A percentile compares a stretch with the other conserved stretches of the same genome.
Conservation (phyloP, 1,139 yeast genomes). For the Blastobotrys illinoisensis region DNA sequence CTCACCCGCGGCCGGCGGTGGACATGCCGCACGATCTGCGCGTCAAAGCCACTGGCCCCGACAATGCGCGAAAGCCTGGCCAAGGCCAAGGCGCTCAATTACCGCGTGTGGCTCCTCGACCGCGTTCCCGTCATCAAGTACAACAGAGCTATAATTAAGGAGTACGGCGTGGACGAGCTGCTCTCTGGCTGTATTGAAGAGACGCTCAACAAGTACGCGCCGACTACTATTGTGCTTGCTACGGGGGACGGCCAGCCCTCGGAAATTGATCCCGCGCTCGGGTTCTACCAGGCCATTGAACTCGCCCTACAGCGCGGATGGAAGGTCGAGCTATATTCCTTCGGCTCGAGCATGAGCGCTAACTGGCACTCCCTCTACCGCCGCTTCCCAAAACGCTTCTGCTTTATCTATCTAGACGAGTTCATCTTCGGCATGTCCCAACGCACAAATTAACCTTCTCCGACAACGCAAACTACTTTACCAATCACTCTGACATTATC, state of each 20-base stretch:
- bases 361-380: slow-evolving; percentile 16
- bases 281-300: slow-evolving; percentile 17
- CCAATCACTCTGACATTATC: too few relatives aligned
- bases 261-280: slow-evolving; percentile 10
- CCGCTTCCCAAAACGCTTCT: slow-evolving; percentile 10
- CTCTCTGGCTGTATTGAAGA: slow-evolving; percentile 14
- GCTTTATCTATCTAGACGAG: slow-evolving; percentile 20
- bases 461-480: too few relatives aligned
- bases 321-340: slow-evolving; percentile 23
- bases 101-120: slow-evolving; percentile 2
- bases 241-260: slow-evolving; percentile 26
- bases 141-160: slow-evolving; percentile 9
- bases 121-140: background rate
- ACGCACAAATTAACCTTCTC: background rate
- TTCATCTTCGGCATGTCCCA: slow-evolving; percentile 7
- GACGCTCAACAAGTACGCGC: slow-evolving; percentile 2
- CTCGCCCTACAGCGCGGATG: slow-evolving; percentile 19
- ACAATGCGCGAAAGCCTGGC: background rate
- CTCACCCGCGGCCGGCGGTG: slow-evolving; percentile 20
- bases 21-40: slow-evolving; percentile 6
- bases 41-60: background rate
- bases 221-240: slow-evolving; percentile 20
- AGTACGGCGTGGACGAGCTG: slow-evolving; percentile 23
- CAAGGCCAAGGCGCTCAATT: background rate
- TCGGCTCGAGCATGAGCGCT: slow-evolving; percentile 18